phyloP scores from a whole-genome alignment of 1,139 yeast genomes.

The Protomyces macrosporus region DNA sequence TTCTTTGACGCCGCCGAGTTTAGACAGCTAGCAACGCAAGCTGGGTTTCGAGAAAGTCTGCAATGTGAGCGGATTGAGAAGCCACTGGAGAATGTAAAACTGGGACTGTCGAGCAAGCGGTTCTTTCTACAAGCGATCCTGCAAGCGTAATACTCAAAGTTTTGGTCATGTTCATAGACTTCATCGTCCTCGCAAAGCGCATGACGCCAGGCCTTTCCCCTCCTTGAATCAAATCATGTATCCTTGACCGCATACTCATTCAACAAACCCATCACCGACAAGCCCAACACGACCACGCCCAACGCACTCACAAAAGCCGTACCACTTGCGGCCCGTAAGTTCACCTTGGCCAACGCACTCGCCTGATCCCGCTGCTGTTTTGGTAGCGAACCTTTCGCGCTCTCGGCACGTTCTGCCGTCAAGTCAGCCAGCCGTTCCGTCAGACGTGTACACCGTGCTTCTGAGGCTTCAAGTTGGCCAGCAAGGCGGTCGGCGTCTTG shows the following conservation, averaged over 20 bases:
- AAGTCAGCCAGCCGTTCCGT: neutral
- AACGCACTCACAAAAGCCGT: slow-evolving; percentile 21
- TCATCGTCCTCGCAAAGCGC: neutral
- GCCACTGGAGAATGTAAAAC: slow-evolving; percentile 8
- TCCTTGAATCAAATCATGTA: neutral
- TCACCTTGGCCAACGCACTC: neutral
- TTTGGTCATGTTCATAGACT: neutral
- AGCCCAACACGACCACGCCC: slow-evolving; percentile 20
- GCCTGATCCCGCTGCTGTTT: neutral
- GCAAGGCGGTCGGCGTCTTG: neutral
- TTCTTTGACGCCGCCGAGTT: slow-evolving; percentile 21
- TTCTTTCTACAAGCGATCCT: slow-evolving; percentile 8
- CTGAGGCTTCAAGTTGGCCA: slow-evolving; percentile 3
- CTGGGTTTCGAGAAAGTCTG: neutral
- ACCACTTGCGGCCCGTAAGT: neutral
- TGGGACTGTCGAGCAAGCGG: slow-evolving; percentile 12
- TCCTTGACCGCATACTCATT: slow-evolving; percentile 8
- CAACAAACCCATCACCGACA: slow-evolving; percentile 10
- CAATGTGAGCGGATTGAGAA: slow-evolving; percentile 1
- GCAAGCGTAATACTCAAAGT: neutral
- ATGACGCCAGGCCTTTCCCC: too few relatives aligned
- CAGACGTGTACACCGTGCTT: neutral
- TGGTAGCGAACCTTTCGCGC: neutral
- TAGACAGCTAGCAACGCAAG: neutral
- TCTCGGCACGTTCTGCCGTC: neutral